Evolutionary conservation across 2,329 filamentous ascomycete genomes (phyloP).

Genomic region (Clarireedia homoeocarpa): DNA sequence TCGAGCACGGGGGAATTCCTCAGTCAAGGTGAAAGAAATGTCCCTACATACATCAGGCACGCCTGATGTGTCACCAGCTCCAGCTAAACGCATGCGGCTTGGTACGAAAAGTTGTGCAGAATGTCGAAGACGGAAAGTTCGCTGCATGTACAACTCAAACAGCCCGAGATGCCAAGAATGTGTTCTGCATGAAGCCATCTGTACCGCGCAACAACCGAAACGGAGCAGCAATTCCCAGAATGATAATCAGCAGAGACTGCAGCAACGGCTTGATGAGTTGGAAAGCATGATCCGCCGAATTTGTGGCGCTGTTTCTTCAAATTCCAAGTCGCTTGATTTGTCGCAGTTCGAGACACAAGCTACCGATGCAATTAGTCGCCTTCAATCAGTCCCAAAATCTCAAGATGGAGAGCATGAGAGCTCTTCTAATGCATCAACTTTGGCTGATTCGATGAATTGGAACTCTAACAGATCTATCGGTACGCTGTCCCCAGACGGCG

Average conservation of each 20-base stretch:
- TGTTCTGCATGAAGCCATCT: constrained; percentile 29
- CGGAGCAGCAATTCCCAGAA: constrained; percentile 1
- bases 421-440: background rate
- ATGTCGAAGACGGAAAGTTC: constrained; percentile 43
- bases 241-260: constrained; percentile 7
- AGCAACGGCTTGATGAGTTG: constrained; percentile 21
- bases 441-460: no score
- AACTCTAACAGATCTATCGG: background rate
- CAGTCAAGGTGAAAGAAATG: constrained; percentile 1
- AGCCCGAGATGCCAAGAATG: background rate
- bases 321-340: background rate
- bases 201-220: constrained; percentile 35
- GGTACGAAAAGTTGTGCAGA: constrained; percentile 32
- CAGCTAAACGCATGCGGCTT: constrained; percentile 27
- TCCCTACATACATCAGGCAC: background rate
- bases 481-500: background rate
- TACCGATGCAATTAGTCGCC: constrained; percentile 7
- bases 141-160: constrained; percentile 40
- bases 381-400: background rate
- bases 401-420: background rate
- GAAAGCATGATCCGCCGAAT: constrained; percentile 21
- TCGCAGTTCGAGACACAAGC: constrained; percentile 5
- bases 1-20: background rate
- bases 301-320: constrained; percentile 10
- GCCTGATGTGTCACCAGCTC: background rate